Evolutionary conservation across 768 basidiomycete genomes (phyloP), one percentile per base, ranked within the genome.

Genomic region (Rhodosporidiobolus odoratus): DNA sequence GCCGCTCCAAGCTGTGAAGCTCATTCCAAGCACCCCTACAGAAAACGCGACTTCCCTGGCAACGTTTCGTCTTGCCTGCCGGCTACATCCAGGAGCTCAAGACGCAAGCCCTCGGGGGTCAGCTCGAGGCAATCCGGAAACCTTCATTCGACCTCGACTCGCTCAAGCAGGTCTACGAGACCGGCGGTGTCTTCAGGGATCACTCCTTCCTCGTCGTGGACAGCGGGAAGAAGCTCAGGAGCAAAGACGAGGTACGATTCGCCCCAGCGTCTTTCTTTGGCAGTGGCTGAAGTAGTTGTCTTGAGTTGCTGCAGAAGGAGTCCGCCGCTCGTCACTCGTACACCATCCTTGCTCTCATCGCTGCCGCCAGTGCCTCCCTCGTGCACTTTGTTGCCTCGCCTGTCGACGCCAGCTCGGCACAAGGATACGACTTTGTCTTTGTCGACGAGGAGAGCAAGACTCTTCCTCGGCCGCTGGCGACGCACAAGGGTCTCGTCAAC

Each of bases 331-430:
- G 35, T 13, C 58, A 43, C 16, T 5, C 40, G 19, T 52, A 52
- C 32, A 34, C 41, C 37, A 12, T 74, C 53, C 72, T 85, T 84
- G 32, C 85, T 60, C 88, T 93, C 69, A 84, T 91, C 43, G 79
- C 90, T 52, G 85, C 85, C 38, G 90, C 93, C 86, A 91, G 91
- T 1, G 90, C 92, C 0, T 79, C 80, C 12, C 81, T 80, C 19
- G 87, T 94, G 56, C 88, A 91, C 78, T 86, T 86, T 3, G 84
- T 87, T 37, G 78, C 81, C 13, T 84, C 86, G n/a, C 38, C 79
- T 15, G 82, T 80, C 66, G 78, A 80, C 69, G 84, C 85, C 6
- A 69, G 71, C 38, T 77, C 62, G n/a, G 80, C 53, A 32, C 81
- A 75, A 21, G 67, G 30, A 37, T 78, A 72, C 12, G 90, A 86